Evolutionary conservation across 345 rosid species (phyloP).

Genomic region (Corchorus capsularis): DNA sequence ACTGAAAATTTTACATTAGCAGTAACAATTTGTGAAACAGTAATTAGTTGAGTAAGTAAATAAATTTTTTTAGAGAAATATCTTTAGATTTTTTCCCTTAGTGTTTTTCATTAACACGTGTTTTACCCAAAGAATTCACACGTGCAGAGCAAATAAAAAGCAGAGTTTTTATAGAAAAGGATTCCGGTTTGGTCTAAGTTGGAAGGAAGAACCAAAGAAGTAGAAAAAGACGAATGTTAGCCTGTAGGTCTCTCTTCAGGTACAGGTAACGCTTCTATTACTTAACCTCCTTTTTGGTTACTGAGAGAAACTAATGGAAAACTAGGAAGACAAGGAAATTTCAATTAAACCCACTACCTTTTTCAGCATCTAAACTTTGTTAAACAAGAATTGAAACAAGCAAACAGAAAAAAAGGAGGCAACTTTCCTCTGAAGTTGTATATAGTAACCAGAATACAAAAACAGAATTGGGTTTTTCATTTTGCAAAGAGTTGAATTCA

Average conservation of each 20-base stretch:
- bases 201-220: neutral
- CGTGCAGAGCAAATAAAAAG: neutral
- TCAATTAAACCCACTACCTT: too few relatives aligned
- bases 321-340: neutral
- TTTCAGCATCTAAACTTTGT: neutral
- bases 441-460: neutral
- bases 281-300: neutral
- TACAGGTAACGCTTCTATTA: slow-evolving; percentile 11
- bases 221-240: slow-evolving; percentile 21
- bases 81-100: too few relatives aligned
- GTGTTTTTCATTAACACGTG: neutral
- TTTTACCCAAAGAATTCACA: neutral
- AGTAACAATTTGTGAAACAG: too few relatives aligned
- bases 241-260: slow-evolving; percentile 28
- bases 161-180: neutral
- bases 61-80: too few relatives aligned
- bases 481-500: neutral
- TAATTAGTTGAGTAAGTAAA: too few relatives aligned
- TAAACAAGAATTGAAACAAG: neutral
- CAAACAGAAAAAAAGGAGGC: neutral
- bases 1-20: too few relatives aligned
- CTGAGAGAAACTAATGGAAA: neutral
- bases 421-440: neutral
- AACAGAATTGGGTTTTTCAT: neutral
- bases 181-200: neutral